Evolutionary conservation across 805 yeast species (phyloP).

Genomic region (Pichia thaimueangensis): DNA sequence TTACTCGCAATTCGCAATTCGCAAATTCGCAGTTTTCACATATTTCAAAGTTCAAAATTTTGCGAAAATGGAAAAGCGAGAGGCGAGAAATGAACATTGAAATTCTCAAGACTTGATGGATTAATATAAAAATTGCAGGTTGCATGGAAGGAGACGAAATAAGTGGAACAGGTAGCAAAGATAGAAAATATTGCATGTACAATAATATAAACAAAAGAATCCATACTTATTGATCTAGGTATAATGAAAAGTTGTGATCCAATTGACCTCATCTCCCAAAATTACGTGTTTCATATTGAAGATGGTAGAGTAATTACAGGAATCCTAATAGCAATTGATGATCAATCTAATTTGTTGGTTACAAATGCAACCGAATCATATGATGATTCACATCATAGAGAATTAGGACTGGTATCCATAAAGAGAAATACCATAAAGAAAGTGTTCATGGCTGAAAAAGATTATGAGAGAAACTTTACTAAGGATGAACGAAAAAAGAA

Average conservation of each 20-base stretch:
- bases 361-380: slow-evolving; percentile 33
- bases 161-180: no score
- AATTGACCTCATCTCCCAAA: slow-evolving; percentile 30
- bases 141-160: no score
- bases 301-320: slow-evolving; percentile 34
- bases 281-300: slow-evolving; percentile 20
- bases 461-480: slow-evolving; percentile 15
- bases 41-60: no score
- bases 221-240: no score
- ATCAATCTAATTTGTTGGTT: slow-evolving; percentile 35
- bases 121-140: no score
- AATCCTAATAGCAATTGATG: slow-evolving; percentile 37
- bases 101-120: no score
- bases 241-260: slow-evolving; percentile 13
- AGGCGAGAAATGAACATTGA: no score
- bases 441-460: slow-evolving; percentile 23
- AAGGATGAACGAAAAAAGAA: not conserved
- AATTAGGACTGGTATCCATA: slow-evolving; percentile 49
- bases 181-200: no score
- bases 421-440: slow-evolving; percentile 36
- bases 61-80: no score
- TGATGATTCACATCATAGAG: slow-evolving; percentile 26
- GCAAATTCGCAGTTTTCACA: no score
- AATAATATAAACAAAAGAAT: no score
- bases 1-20: no score